These are phyloP conservation scores for Xylaria grammica DNA, from an alignment of 495 filamentous ascomycete species.

Conservation along the genomic window DNA sequence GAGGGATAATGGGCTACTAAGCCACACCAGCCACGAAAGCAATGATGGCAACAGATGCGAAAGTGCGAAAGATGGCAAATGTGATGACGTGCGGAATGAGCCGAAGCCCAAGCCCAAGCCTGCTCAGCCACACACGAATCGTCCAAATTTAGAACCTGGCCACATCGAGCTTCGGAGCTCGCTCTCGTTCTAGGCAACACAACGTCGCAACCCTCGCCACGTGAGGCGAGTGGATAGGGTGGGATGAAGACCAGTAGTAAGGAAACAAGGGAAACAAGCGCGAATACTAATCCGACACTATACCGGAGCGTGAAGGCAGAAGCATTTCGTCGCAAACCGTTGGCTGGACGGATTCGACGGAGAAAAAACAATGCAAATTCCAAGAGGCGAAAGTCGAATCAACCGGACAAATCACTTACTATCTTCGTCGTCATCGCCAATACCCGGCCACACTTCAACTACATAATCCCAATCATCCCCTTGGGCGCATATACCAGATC, in stretches of 20 bases:
- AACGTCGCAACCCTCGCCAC: conserved; percentile 15
- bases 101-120: conserved; percentile 13
- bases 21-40: conserved; percentile 16
- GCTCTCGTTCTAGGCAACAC: conserved; percentile 15
- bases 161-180: not conserved
- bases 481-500: not conserved
- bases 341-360: not conserved
- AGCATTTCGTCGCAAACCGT: not conserved
- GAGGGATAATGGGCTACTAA: not conserved
- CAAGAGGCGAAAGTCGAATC: not conserved
- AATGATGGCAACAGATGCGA: no score
- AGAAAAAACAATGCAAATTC: not conserved
- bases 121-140: not conserved
- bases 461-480: conserved; percentile 18
- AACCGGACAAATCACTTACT: conserved; percentile 11
- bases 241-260: not conserved
- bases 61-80: not conserved
- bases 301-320: conserved; percentile 5
- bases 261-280: no score
- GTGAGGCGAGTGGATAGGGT: conserved; percentile 1
- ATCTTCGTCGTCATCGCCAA: conserved; percentile 5
- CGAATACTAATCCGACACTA: no score
- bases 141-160: conserved; percentile 23
- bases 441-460: conserved; percentile 22
- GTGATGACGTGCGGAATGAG: conserved; percentile 11